These are phyloP conservation scores for Cladophialophora yegresii DNA, from an alignment of 2,329 filamentous ascomycete genomes.

Conservation along the genomic window DNA sequence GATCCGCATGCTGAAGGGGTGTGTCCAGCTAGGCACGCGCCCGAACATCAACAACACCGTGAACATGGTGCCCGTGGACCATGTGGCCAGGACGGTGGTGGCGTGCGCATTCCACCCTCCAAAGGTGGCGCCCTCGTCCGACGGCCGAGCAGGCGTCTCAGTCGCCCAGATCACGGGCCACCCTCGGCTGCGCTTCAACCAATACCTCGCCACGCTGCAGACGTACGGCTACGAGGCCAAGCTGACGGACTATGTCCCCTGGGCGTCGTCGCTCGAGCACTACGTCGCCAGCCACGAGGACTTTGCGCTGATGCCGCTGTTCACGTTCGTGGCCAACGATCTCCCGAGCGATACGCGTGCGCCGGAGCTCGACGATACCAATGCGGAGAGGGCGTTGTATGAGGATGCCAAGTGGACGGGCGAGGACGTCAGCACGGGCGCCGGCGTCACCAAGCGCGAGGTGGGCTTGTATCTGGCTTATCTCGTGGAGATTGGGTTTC, in stretches of 20 bases:
- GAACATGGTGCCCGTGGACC: constrained; percentile 84
- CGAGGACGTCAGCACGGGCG: constrained; percentile 58
- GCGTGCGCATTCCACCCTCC: constrained; percentile 68
- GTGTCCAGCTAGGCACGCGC: constrained; percentile 71
- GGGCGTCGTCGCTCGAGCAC: constrained; percentile 67
- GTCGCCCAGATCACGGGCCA: constrained; percentile 80
- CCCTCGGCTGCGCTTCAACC: constrained; percentile 74
- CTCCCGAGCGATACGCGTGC: constrained; percentile 70
- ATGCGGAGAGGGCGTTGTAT: constrained; percentile 66
- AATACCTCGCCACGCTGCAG: constrained; percentile 71
- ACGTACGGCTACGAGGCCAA: constrained; percentile 72
- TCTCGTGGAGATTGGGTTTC: constrained; percentile 64
- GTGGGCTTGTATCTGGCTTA: constrained; percentile 67
- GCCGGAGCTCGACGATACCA: constrained; percentile 72
- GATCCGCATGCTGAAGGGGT: constrained; percentile 82
- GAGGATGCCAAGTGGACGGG: constrained; percentile 63
- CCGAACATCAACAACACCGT: constrained; percentile 83
- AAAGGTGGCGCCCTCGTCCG: constrained; percentile 28
- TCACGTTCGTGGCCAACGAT: constrained; percentile 71
- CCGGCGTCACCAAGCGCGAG: constrained; percentile 60
- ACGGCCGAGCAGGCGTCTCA: constrained; percentile 45
- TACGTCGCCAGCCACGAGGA: constrained; percentile 66
- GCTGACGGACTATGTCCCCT: constrained; percentile 66
- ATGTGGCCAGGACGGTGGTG: constrained; percentile 78
- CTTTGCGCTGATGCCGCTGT: constrained; percentile 72